These are phyloP conservation scores for Leccinellum rugosiceps DNA, from an alignment of 768 basidiomycete species.

Conservation along the genomic window DNA sequence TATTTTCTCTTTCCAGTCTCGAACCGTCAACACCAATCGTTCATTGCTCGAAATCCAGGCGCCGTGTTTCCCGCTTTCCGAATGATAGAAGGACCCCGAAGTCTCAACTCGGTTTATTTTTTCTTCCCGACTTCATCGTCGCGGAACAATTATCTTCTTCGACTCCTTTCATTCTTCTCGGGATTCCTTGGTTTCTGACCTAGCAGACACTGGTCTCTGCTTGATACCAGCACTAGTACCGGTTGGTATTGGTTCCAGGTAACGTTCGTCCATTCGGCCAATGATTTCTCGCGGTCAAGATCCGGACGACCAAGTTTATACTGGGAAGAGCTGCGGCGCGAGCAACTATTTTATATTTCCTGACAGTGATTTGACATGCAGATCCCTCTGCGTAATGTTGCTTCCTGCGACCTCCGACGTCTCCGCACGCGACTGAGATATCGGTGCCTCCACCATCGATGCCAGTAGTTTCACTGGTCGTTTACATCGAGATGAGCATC, in stretches of 20 bases:
- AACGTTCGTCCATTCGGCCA: neutral
- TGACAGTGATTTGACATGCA: slow-evolving; percentile 3
- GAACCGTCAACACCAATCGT: neutral
- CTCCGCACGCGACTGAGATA: slow-evolving; percentile 10
- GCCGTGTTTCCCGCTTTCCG: neutral
- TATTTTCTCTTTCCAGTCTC: slow-evolving; percentile 2
- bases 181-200: neutral
- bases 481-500: neutral
- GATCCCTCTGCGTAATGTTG: neutral
- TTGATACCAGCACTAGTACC: neutral
- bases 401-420: slow-evolving; percentile 6
- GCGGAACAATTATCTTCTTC: neutral
- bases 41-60: neutral
- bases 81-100: neutral
- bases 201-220: neutral
- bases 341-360: neutral
- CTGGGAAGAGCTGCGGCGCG: neutral
- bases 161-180: neutral
- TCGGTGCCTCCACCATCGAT: neutral
- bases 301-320: neutral
- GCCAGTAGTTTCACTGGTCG: neutral
- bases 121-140: neutral
- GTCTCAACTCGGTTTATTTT: neutral
- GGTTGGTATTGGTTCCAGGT: slow-evolving; percentile 5
- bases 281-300: neutral